Base-by-base conservation (phyloP, 2,329 filamentous ascomycete genomes). In the Penicillium rolfsii region DNA sequence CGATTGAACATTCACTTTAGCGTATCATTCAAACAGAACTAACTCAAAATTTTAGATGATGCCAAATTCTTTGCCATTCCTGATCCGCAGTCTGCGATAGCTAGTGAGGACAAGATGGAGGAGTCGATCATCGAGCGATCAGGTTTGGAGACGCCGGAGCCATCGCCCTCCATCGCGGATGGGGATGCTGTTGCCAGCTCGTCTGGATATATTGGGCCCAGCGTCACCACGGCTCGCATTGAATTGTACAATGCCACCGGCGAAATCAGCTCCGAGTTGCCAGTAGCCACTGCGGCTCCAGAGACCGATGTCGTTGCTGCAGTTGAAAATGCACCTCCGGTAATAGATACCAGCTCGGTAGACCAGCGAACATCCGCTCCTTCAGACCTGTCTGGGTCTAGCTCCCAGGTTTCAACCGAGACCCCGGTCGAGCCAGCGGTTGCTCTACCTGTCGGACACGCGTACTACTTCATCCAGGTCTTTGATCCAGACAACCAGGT, bases 401-500 rank as follows among this genome's bases (percentile, higher is more conserved):
- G 48, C 19, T 38, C 33, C 35, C 59, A 22, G 53, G 62, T 48
- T 33, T 24, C 33, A 19, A 49, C 50, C 38, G 58, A 55, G 16
- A 28, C 60, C 5, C 56, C 64, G 1, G 43, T 56, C 12, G 67
- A 69, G 55, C 57, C 66, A 2, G 67, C 69, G 33, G 59, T 70
- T 3, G 54, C 62, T 0, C 54, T 71, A 14, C 74, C 74, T 4
- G 70, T 75, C 26, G 72, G 71, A 5, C 77, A 80, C 57, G 70
- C 77, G 14, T 82, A 81, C 58, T 81, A 80, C 61, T 81, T 82
- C 63, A 71, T 86, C 48, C 82, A 86, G 60, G 66, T 82, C 5
- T 85, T 83, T 64, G 82, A 86, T 59, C 76, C 81, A 14, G 80
- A 84, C 28, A 75, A 74, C 9, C 81, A 83, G 63, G 73, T 67